These are phyloP conservation scores for Warburgia ugandensis DNA, from an alignment of 164 flowering plant genomes.

Conservation along the genomic window DNA sequence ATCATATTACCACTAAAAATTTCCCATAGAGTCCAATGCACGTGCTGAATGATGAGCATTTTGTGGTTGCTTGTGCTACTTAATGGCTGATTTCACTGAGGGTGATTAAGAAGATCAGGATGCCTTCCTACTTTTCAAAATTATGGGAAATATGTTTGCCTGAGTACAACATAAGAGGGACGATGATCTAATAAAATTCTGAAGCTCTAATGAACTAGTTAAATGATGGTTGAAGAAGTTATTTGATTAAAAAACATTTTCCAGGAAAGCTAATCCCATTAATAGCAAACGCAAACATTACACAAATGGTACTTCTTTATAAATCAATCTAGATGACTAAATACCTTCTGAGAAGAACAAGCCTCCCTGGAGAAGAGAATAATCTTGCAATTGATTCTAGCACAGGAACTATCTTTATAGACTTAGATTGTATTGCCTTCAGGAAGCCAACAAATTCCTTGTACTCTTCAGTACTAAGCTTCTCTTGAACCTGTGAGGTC, in stretches of 20 bases:
- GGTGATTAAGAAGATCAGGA: too few relatives aligned
- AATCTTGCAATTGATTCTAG: slow-evolving; percentile 58
- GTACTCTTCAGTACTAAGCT: slow-evolving; percentile 62
- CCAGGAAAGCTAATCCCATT: background rate
- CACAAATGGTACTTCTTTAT: too few relatives aligned
- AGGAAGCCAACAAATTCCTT: slow-evolving; percentile 66
- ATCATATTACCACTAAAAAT: too few relatives aligned
- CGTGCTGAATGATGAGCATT: too few relatives aligned
- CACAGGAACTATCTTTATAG: slow-evolving; percentile 54
- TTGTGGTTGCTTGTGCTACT: too few relatives aligned
- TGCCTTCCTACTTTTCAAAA: too few relatives aligned
- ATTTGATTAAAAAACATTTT: background rate
- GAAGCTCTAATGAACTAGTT: background rate
- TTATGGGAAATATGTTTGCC: too few relatives aligned
- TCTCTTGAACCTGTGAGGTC: slow-evolving; percentile 59
- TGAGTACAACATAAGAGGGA: too few relatives aligned
- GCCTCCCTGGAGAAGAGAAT: slow-evolving; percentile 72
- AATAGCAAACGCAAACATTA: too few relatives aligned
- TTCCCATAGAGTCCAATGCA: too few relatives aligned
- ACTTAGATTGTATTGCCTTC: slow-evolving; percentile 81
- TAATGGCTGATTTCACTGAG: too few relatives aligned
- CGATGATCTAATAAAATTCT: background rate
- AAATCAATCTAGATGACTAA: background rate
- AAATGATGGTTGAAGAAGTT: background rate
- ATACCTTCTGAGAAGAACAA: slow-evolving; percentile 71